Conservation (phyloP, 345 rosid genomes). For the Populus euphratica region DNA sequence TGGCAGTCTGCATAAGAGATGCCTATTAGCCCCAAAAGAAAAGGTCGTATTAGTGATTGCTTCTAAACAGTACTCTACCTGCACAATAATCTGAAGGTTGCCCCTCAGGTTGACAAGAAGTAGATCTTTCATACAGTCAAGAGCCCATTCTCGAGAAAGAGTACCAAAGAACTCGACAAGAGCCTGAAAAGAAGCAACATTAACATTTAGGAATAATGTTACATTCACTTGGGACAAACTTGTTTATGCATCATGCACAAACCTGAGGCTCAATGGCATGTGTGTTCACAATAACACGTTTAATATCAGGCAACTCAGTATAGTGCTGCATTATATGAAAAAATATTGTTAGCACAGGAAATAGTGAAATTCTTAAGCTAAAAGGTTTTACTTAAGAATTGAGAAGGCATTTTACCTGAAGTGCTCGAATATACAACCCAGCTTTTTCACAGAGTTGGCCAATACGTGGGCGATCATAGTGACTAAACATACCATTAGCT, state of each 20-base stretch:
- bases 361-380: background rate
- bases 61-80: slow-evolving; percentile 38
- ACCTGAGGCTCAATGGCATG: slow-evolving; percentile 99
- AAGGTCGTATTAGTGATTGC: slow-evolving; percentile 11
- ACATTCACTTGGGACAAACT: background rate
- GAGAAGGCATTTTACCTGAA: slow-evolving; percentile 12
- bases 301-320: slow-evolving; percentile 83
- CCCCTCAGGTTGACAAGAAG: slow-evolving; percentile 80
- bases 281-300: slow-evolving; percentile 93
- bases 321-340: slow-evolving; percentile 64
- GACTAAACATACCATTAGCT: slow-evolving; percentile 32
- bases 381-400: background rate
- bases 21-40: background rate
- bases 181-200: slow-evolving; percentile 45
- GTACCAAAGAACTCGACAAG: slow-evolving; percentile 96
- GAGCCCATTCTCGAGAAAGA: slow-evolving; percentile 92
- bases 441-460: slow-evolving; percentile 29
- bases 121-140: slow-evolving; percentile 99
- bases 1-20: slow-evolving; percentile 59
- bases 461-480: slow-evolving; percentile 26
- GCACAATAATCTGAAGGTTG: slow-evolving; percentile 95
- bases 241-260: background rate
- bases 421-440: slow-evolving; percentile 23
- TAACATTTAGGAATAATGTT: background rate
- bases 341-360: background rate